These are phyloP conservation scores for Endogone sp. DNA, from an alignment of 192 early-diverging fungal genomes.

Conservation along the genomic window DNA sequence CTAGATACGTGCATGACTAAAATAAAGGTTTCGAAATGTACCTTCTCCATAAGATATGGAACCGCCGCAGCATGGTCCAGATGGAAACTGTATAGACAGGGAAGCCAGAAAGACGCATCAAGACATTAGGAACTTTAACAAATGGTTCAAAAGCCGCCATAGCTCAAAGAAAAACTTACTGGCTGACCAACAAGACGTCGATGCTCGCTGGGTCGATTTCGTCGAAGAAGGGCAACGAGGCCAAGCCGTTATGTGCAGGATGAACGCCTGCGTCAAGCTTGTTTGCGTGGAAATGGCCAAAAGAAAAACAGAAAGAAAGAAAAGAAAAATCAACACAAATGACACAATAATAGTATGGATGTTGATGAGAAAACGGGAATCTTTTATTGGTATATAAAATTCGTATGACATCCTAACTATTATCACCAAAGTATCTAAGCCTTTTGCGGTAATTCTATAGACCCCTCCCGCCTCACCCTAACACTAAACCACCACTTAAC, in stretches of 20 bases:
- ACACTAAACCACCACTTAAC: not conserved
- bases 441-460: not conserved
- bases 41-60: constrained; percentile 95
- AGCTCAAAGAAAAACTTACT: constrained; percentile 49
- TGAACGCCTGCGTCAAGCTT: constrained; percentile 86
- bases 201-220: constrained; percentile 85
- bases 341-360: not conserved
- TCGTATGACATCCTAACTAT: not conserved
- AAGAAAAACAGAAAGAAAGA: not conserved
- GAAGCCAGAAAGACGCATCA: not conserved
- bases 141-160: not conserved
- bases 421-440: not conserved
- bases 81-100: constrained; percentile 71
- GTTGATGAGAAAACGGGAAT: not conserved
- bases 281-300: not conserved
- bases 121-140: not conserved
- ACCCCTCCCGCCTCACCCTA: not conserved
- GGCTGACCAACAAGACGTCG: constrained; percentile 90
- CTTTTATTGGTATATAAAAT: not conserved
- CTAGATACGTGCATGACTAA: too few relatives aligned
- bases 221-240: constrained; percentile 93
- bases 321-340: not conserved
- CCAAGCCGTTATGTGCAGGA: constrained; percentile 87
- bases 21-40: constrained; percentile 17
- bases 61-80: constrained; percentile 95